Base-by-base conservation (phyloP, 345 rosid species). In the Noccaea bulbosa region DNA sequence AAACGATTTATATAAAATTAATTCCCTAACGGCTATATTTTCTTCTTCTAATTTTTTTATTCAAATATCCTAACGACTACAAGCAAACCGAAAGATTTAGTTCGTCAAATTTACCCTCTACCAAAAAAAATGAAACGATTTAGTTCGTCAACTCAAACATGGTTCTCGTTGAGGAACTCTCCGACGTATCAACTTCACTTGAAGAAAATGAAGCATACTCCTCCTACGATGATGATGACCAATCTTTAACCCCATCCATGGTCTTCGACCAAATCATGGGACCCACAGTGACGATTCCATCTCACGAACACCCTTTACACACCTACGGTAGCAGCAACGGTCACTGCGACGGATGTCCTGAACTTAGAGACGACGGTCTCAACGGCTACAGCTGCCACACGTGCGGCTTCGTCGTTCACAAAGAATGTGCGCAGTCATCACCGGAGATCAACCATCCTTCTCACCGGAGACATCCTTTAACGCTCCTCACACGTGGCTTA, bases 401-500 rank as follows among this genome's bases (percentile, higher is more conserved):
- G 4, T 62, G 67, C 53, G 46, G 27, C 20, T 35, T 64, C 46
- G 12, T 11, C 6, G 44, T 8, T 7, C 69, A 64, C 45, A 64
- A 49, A 20, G 69, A 64, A 17, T 64, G 69, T 48, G 56, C 56
- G 1, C 37, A 64, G 10, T 64, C 69, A 20, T 12, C 56, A 1
- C 69, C n/a, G 11, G 69, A 64, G 16, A 64, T 49, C 8, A 49
- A 64, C 35, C 46, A 47, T 34, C 69, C 69, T 11, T 48, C 69
- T 64, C 69, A 64, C 41, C 34, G 16, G 30, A 48, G 58, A 65
- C 70, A 65, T 38, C 37, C 59, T 50, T 59, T 65, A 35, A 50
- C 7, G 3, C 70, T 65, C 58, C 59, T 65, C 3, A 8, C 7
- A 4, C 35, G 17, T 20, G 58, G 58, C 46, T 12, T 65, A 7